phyloP scores from a whole-genome alignment of 176 grass and related monocot genomes.

The Rhipidocladum racemiflorum region DNA sequence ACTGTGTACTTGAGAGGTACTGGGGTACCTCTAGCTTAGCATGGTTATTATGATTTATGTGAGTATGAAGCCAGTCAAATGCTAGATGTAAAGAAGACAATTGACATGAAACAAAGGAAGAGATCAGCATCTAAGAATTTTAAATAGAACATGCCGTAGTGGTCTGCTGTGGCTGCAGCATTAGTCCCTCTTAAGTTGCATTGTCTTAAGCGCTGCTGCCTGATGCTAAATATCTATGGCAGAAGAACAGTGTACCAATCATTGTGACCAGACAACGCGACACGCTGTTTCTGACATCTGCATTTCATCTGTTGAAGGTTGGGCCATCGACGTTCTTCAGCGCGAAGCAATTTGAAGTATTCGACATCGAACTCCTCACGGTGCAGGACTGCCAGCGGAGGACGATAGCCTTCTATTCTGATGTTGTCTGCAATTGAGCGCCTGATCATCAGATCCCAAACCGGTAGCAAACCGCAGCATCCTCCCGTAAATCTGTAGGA shows the following conservation, averaged over 20 bases:
- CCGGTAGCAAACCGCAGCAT: neutral
- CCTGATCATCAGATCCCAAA: neutral
- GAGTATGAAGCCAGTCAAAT: neutral
- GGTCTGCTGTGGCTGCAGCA: neutral
- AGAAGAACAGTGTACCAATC: neutral
- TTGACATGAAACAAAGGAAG: neutral
- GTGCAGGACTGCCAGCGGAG: conserved; percentile 88
- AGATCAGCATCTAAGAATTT: neutral
- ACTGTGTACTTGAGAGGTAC: neutral
- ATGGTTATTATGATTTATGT: neutral
- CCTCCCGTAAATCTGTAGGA: neutral
- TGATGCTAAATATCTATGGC: neutral
- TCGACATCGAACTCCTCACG: conserved; percentile 68
- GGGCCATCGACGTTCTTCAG: conserved; percentile 96
- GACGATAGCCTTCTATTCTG: conserved; percentile 91
- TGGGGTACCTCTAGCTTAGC: neutral
- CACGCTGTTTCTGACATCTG: neutral
- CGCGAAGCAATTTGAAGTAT: conserved; percentile 94
- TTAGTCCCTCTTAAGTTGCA: neutral
- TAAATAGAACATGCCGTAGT: neutral
- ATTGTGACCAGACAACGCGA: neutral
- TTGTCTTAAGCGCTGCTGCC: neutral
- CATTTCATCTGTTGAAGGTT: conserved; percentile 55
- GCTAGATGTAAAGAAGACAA: neutral
- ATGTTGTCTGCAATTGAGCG: conserved; percentile 74